These are phyloP conservation scores for Venturia aucupariae DNA, from an alignment of 2,329 filamentous ascomycete genomes.

Conservation along the genomic window DNA sequence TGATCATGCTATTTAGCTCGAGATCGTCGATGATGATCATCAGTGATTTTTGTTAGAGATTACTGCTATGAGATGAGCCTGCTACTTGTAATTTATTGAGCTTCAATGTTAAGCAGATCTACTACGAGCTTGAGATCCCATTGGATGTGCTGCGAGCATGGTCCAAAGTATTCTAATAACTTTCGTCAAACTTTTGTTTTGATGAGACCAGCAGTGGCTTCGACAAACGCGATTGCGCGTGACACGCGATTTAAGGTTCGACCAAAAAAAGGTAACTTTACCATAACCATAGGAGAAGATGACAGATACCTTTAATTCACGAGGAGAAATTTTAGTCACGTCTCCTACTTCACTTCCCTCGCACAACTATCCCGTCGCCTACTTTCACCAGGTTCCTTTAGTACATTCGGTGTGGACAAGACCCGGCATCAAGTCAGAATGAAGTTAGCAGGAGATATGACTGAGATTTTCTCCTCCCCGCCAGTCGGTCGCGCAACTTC, in stretches of 20 bases:
- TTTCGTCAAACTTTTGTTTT: too few relatives aligned
- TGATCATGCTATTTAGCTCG: too few relatives aligned
- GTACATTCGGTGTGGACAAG: too few relatives aligned
- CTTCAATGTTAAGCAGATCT: too few relatives aligned
- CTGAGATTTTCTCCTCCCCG: neutral
- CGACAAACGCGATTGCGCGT: neutral
- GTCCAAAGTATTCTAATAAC: too few relatives aligned
- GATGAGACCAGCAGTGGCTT: too few relatives aligned
- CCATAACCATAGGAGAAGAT: neutral
- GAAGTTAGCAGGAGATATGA: neutral
- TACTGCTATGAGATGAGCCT: too few relatives aligned
- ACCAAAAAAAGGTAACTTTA: neutral
- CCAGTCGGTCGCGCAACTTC: neutral
- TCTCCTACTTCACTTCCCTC: neutral
- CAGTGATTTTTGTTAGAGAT: too few relatives aligned
- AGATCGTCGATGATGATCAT: too few relatives aligned
- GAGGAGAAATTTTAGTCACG: neutral
- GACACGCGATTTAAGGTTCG: neutral
- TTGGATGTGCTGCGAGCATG: too few relatives aligned
- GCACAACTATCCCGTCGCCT: neutral
- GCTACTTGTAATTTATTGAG: too few relatives aligned
- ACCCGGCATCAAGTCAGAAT: neutral
- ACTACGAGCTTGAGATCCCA: too few relatives aligned
- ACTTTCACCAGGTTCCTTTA: neutral
- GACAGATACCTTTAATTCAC: neutral